Percentiles rank a stretch among this genome's conserved stretches.
phyloP scores from a whole-genome alignment of 75 land plant species.

The Selaginella tamariscina region DNA sequence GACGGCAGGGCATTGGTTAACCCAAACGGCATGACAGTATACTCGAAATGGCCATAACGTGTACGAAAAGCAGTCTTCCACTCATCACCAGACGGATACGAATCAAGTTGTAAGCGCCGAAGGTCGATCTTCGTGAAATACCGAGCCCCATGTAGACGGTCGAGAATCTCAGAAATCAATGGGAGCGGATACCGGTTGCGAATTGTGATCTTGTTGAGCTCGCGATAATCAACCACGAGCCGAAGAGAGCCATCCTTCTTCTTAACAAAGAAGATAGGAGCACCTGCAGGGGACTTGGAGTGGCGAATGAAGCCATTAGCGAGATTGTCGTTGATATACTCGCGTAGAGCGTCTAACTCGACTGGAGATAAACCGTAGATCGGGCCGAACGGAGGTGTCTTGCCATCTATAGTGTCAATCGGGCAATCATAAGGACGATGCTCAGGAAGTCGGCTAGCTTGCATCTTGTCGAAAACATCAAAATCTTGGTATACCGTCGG shows the following conservation, averaged over 20 bases:
- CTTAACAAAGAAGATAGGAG: conserved; percentile 16
- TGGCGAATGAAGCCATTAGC: conserved; percentile 21
- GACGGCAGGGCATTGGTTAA: too few relatives aligned
- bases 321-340: conserved; percentile 20
- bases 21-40: too few relatives aligned
- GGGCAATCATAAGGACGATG: conserved; percentile 20
- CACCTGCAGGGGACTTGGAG: conserved; percentile 20
- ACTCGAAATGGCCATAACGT: too few relatives aligned
- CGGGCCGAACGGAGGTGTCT: conserved; percentile 17
- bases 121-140: conserved; percentile 17
- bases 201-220: conserved; percentile 17
- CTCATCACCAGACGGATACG: neutral
- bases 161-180: conserved; percentile 15
- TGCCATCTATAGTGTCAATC: conserved; percentile 15
- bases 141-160: conserved; percentile 5
- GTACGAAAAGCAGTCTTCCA: too few relatives aligned
- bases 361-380: conserved; percentile 20
- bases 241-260: conserved; percentile 21
- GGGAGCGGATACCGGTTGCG: conserved; percentile 16
- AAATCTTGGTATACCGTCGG: conserved; percentile 16
- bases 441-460: conserved; percentile 17
- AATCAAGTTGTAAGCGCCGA: conserved; percentile 1
- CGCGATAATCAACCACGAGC: conserved; percentile 19
- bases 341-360: conserved; percentile 14
- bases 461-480: conserved; percentile 10